These are phyloP conservation scores for Starmerella riodocensis DNA, from an alignment of 805 yeast genomes.

Conservation along the genomic window DNA sequence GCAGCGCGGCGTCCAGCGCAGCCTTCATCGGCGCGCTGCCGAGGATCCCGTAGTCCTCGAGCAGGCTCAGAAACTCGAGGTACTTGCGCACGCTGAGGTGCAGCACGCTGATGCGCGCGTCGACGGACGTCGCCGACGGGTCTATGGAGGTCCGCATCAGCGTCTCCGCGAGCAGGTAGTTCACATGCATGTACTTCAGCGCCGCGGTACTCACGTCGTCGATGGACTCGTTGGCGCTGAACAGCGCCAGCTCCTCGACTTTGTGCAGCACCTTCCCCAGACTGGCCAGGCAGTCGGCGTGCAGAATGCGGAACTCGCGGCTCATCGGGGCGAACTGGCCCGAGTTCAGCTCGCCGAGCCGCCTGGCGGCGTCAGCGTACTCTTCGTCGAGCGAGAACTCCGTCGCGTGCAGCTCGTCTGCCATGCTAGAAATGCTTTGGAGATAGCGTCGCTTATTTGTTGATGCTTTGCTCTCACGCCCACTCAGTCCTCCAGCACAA, in stretches of 20 bases:
- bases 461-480: no score
- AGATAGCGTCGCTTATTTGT: no score
- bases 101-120: slow-evolving; percentile 16
- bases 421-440: not conserved
- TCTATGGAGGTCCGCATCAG: slow-evolving; percentile 25
- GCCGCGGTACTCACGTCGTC: slow-evolving; percentile 57
- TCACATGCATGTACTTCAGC: slow-evolving; percentile 45
- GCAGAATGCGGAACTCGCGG: slow-evolving; percentile 7
- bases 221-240: slow-evolving; percentile 56
- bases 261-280: slow-evolving; percentile 5
- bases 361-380: not conserved
- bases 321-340: slow-evolving; percentile 7
- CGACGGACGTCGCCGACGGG: slow-evolving; percentile 9
- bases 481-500: no score
- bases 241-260: slow-evolving; percentile 41
- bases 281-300: slow-evolving; percentile 4
- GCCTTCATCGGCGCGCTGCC: not conserved
- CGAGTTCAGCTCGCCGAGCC: slow-evolving; percentile 2
- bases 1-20: slow-evolving; percentile 5
- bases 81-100: slow-evolving; percentile 18
- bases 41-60: slow-evolving; percentile 20
- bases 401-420: not conserved
- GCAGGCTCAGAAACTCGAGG: slow-evolving; percentile 20
- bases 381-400: not conserved
- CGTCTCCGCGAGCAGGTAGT: slow-evolving; percentile 42